phyloP scores from a whole-genome alignment of 352 stramenopile species.

The Phytophthora pini region DNA sequence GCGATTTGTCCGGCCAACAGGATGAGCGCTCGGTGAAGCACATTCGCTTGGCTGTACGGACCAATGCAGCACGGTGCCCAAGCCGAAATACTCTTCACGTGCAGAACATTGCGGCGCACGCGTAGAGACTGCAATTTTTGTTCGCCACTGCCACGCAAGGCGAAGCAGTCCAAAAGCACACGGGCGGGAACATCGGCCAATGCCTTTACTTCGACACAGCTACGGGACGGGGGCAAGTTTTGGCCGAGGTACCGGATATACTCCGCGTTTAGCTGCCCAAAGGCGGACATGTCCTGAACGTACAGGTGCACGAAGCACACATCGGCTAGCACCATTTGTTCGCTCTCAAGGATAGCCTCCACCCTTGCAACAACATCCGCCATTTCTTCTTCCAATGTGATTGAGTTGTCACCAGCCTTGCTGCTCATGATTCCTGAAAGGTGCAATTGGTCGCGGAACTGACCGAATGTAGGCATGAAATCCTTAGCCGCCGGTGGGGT shows the following conservation, averaged over 20 bases:
- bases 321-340: slow-evolving; percentile 83
- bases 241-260: slow-evolving; percentile 94
- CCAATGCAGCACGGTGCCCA: slow-evolving; percentile 99
- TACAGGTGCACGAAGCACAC: slow-evolving; percentile 98
- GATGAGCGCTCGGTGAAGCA: slow-evolving; percentile 90
- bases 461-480: slow-evolving; percentile 33
- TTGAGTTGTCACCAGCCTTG: slow-evolving; percentile 24
- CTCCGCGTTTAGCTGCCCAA: slow-evolving; percentile 93
- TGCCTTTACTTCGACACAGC: slow-evolving; percentile 87
- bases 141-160: slow-evolving; percentile 73
- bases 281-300: slow-evolving; percentile 94
- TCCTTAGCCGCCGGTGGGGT: slow-evolving; percentile 15
- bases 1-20: slow-evolving; percentile 98
- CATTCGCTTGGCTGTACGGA: slow-evolving; percentile 98
- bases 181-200: slow-evolving; percentile 47
- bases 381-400: slow-evolving; percentile 74
- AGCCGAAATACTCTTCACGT: slow-evolving; percentile 96
- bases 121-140: slow-evolving; percentile 68
- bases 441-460: slow-evolving; percentile 75
- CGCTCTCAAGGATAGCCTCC: slow-evolving; percentile 38
- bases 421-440: slow-evolving; percentile 69
- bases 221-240: slow-evolving; percentile 81
- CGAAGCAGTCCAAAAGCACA: slow-evolving; percentile 93
- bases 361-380: slow-evolving; percentile 57
- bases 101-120: slow-evolving; percentile 87